Base-by-base conservation (phyloP, 2,329 filamentous ascomycete species). In the Colletotrichum sp. region DNA sequence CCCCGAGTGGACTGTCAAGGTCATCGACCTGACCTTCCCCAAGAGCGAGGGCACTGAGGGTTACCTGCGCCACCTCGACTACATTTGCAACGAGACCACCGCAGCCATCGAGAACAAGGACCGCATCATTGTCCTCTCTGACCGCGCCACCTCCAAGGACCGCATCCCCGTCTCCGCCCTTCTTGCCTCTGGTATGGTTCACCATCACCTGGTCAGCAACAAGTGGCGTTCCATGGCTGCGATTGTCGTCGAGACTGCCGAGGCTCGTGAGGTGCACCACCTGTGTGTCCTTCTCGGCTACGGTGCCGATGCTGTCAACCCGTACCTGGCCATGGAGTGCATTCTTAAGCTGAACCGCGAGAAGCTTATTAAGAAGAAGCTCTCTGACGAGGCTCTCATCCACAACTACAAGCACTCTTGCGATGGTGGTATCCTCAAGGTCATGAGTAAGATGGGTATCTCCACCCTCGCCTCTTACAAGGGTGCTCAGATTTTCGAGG, bases 361-460 rank as follows among this genome's bases (percentile, higher is more conserved):
- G 86, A 95, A 95, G 68, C 89, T 98, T 78, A 98, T 98, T 85
- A 94, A 96, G 85, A 98, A 98, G 90, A 94, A 97, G 85, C 88
- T 98, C 59, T 91, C 90, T 24, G 92, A 97, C 75, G 93, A 98
- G 77, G 91, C 93, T 81, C 92, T 98, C 72, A 96, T 98, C 79
- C 93, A 94, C 81, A 99, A 99, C 88, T 99, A 98, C 90, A 98
- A 98, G 88, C 95, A 98, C 85, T 98, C 96, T 78, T 96, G 95
- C 81, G 96, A 98, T 80, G 96, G 96, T 82, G 96, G 96, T 88
- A 98, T 99, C 78, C 89, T 99, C 78, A 99, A 99, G 87, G 96
- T 99, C 84, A 99, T 99, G 96, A 97, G 94, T 85, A 99, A 99
- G 90, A 99, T 99, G 96, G 96, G 96, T 88, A 99, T 99, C 79